Evolutionary conservation across 305 asterid species (phyloP).

Genomic region (Solanum hybrid): DNA sequence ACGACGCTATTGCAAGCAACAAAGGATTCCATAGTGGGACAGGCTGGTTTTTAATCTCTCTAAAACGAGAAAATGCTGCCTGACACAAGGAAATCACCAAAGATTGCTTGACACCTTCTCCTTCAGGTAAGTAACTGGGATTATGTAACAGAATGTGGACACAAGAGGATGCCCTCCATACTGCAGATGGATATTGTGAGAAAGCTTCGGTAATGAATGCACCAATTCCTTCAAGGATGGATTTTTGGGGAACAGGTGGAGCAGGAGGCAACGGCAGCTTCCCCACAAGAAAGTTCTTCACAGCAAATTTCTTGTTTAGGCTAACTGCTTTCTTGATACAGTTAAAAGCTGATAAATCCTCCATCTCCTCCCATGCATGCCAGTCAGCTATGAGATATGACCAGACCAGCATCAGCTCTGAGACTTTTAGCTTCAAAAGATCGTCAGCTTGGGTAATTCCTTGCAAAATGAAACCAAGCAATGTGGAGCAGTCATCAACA

Average conservation of each 20-base stretch:
- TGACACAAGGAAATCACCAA: conserved; percentile 18
- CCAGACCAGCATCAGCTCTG: conserved; percentile 31
- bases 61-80: conserved; percentile 31
- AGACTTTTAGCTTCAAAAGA: conserved; percentile 19
- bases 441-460: conserved; percentile 16
- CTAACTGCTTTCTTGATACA: conserved; percentile 29
- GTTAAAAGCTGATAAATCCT: conserved; percentile 30
- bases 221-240: conserved; percentile 36
- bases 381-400: conserved; percentile 34
- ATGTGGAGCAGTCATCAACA: conserved; percentile 24
- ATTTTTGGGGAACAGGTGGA: conserved; percentile 22
- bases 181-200: conserved; percentile 31
- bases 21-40: conserved; percentile 34
- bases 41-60: conserved; percentile 18
- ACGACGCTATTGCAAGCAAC: conserved; percentile 30
- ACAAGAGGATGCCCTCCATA: conserved; percentile 36
- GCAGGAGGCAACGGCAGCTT: conserved; percentile 22
- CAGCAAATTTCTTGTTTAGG: conserved; percentile 17
- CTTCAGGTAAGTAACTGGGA: conserved; percentile 22
- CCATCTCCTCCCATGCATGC: conserved; percentile 41
- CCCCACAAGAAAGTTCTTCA: conserved; percentile 20
- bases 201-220: conserved; percentile 27
- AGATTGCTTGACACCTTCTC: conserved; percentile 19
- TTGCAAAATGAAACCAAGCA: conserved; percentile 29
- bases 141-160: conserved; percentile 29